phyloP scores from a whole-genome alignment of 352 stramenopile species.

The Globisporangium okanoganense region DNA sequence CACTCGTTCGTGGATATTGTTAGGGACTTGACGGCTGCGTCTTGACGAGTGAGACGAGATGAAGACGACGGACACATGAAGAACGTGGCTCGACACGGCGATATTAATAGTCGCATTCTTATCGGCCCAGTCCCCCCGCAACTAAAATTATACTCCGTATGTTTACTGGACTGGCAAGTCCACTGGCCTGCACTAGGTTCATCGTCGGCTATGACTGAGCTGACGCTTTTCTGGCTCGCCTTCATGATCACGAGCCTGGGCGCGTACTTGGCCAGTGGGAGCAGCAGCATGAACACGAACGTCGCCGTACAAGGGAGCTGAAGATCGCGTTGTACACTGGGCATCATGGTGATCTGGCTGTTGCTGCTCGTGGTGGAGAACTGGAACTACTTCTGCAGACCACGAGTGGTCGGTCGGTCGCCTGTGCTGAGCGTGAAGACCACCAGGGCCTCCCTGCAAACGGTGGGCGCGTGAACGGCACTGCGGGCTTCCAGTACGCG shows the following conservation, averaged over 20 bases:
- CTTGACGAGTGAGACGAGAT: no score
- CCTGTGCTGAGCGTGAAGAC: not conserved
- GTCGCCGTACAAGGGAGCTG: not conserved
- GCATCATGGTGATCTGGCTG: not conserved
- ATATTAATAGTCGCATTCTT: no score
- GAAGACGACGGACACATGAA: not conserved
- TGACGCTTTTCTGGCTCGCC: not conserved
- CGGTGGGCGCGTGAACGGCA: slow-evolving; percentile 7
- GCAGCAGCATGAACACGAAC: slow-evolving; percentile 8
- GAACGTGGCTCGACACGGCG: no score
- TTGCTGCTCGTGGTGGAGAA: not conserved
- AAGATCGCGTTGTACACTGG: slow-evolving; percentile 11
- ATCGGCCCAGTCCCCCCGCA: no score
- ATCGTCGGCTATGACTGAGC: not conserved
- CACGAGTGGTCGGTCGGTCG: not conserved
- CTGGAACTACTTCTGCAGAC: not conserved
- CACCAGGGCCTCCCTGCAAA: not conserved
- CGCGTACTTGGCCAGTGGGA: slow-evolving; percentile 3
- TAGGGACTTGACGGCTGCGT: no score
- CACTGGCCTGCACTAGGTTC: no score
- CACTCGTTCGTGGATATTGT: no score
- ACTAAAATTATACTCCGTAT: no score
- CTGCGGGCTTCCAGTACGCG: not conserved
- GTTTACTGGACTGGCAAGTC: no score
- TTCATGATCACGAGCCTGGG: not conserved